Percentiles rank a stretch among this genome's conserved stretches.
Conservation (phyloP, 352 stramenopile genomes). For the Phytophthora litchii region DNA sequence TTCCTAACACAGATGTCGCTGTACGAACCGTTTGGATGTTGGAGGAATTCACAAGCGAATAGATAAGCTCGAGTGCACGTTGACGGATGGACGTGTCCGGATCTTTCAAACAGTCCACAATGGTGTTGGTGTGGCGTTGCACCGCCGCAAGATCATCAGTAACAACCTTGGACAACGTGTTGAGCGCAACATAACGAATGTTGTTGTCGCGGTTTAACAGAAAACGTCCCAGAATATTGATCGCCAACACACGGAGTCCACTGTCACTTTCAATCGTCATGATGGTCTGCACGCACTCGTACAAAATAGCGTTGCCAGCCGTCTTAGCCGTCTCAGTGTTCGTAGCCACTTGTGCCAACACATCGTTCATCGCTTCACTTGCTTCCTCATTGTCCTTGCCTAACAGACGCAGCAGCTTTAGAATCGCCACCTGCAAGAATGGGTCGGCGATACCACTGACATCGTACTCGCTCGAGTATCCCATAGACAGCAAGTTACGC, state of each 20-base stretch:
- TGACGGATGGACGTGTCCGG: slow-evolving; percentile 98
- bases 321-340: slow-evolving; percentile 99
- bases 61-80: slow-evolving; percentile 98
- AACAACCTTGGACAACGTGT: slow-evolving; percentile 94
- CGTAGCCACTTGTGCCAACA: slow-evolving; percentile 99
- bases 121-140: slow-evolving; percentile 97
- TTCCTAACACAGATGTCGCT: neutral
- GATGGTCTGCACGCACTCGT: slow-evolving; percentile 99
- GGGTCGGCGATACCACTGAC: slow-evolving; percentile 98
- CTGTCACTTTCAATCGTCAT: slow-evolving; percentile 98
- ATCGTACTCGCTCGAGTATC: slow-evolving; percentile 99
- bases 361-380: slow-evolving; percentile 95
- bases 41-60: slow-evolving; percentile 96
- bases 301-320: slow-evolving; percentile 98
- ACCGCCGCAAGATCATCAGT: slow-evolving; percentile 93
- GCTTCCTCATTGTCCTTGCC: slow-evolving; percentile 95
- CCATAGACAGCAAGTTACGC: slow-evolving; percentile 96
- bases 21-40: slow-evolving; percentile 93
- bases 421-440: slow-evolving; percentile 94
- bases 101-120: slow-evolving; percentile 95
- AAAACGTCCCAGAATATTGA: slow-evolving; percentile 99
- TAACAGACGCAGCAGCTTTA: slow-evolving; percentile 95
- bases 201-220: slow-evolving; percentile 99
- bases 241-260: slow-evolving; percentile 95
- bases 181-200: slow-evolving; percentile 99